phyloP scores from a whole-genome alignment of 108 stramenopile genomes.

The Fragilariopsis cylindrus region DNA sequence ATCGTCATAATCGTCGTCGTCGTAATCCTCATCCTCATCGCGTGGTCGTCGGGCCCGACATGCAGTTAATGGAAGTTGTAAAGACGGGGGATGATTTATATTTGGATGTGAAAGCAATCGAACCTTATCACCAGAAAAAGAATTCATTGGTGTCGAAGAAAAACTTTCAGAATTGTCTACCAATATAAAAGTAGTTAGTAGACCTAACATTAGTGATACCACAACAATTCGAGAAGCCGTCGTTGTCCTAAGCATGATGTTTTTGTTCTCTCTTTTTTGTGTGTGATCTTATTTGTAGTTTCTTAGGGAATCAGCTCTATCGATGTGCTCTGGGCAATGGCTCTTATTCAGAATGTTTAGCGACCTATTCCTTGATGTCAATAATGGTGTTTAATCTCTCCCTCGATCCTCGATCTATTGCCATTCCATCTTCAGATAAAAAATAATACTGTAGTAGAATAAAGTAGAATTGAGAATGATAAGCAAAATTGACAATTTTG shows the following conservation, averaged over 20 bases:
- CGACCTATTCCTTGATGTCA: too few species aligned
- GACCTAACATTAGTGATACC: background rate
- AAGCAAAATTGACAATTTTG: too few species aligned
- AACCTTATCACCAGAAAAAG: background rate
- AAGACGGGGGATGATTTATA: background rate
- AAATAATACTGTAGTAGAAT: too few species aligned
- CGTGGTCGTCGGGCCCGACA: background rate
- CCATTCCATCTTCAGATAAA: too few species aligned
- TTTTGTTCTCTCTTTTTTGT: too few species aligned
- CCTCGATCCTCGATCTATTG: too few species aligned
- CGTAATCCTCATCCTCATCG: slow-evolving; percentile 34
- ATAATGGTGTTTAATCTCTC: too few species aligned
- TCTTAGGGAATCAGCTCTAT: too few species aligned
- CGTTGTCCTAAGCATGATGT: background rate
- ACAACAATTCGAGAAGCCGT: background rate
- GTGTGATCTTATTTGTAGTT: too few species aligned
- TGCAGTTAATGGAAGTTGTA: background rate
- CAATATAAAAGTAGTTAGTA: background rate
- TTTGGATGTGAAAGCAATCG: background rate
- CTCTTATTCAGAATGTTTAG: too few species aligned
- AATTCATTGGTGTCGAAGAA: background rate
- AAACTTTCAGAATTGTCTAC: slow-evolving; percentile 1
- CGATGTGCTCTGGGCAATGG: too few species aligned
- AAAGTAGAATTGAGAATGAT: too few species aligned
- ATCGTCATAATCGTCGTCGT: slow-evolving; percentile 39